phyloP scores from a whole-genome alignment of 2,329 filamentous ascomycete species.

The Aureobasidium sp. region DNA sequence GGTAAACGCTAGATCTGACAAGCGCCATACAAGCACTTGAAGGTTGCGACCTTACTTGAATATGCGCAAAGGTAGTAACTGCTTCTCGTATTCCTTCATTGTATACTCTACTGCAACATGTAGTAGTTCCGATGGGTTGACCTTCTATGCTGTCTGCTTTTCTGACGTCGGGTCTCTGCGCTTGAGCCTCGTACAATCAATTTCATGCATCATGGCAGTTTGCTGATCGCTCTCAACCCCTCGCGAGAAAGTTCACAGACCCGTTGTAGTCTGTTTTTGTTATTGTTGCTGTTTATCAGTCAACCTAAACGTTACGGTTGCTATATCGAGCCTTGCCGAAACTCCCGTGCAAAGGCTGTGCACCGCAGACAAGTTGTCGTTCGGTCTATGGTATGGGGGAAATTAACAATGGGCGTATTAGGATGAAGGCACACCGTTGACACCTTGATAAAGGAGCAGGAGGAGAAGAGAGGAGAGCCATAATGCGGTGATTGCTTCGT shows the following conservation, averaged over 20 bases:
- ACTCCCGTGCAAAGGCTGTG: background rate
- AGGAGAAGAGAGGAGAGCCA: background rate
- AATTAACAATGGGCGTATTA: background rate
- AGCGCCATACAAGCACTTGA: background rate
- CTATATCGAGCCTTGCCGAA: background rate
- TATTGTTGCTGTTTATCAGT: background rate
- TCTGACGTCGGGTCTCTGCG: background rate
- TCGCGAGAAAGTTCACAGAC: background rate
- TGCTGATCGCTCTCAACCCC: background rate
- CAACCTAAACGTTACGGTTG: background rate
- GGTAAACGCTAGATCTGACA: background rate
- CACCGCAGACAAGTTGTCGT: background rate
- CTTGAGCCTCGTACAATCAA: background rate
- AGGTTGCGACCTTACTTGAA: background rate
- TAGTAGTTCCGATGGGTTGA: background rate
- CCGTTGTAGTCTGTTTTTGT: conserved; percentile 6
- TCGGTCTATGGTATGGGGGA: background rate
- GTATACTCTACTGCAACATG: background rate
- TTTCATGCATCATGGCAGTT: background rate
- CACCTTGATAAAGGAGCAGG: conserved; percentile 2
- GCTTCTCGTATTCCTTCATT: background rate
- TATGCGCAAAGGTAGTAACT: background rate
- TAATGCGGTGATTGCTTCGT: background rate
- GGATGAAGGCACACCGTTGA: background rate
- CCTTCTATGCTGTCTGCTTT: background rate